Evolutionary conservation across 495 filamentous ascomycete genomes (phyloP).

Genomic region (Penicillium angulare): DNA sequence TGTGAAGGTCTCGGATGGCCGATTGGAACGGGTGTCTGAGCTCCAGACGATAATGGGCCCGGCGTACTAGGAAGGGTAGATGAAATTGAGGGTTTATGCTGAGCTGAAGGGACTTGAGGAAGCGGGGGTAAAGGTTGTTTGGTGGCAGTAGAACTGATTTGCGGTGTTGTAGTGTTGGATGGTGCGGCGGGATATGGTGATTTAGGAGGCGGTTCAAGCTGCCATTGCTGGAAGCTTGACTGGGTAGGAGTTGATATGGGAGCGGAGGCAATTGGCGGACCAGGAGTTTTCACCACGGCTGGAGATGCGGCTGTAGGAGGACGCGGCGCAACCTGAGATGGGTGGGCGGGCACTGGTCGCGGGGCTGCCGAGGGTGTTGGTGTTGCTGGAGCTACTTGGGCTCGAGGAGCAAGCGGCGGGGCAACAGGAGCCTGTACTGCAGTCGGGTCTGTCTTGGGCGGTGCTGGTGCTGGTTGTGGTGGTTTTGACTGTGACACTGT

Average conservation of each 20-base stretch:
- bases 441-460: conserved; percentile 32
- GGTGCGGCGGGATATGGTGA: conserved; percentile 36
- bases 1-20: conserved; percentile 21
- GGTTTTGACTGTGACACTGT: conserved; percentile 12
- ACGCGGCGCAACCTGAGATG: conserved; percentile 27
- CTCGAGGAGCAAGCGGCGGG: conserved; percentile 29
- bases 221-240: conserved; percentile 44
- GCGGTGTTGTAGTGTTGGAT: conserved; percentile 14
- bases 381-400: conserved; percentile 20
- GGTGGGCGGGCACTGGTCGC: conserved; percentile 18
- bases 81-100: conserved; percentile 10
- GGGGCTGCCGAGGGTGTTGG: conserved; percentile 22
- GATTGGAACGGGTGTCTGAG: conserved; percentile 27
- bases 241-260: conserved; percentile 28
- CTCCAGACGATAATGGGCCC: conserved; percentile 14
- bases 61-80: conserved; percentile 33
- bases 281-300: conserved; percentile 16
- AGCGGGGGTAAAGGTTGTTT: conserved; percentile 22
- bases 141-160: conserved; percentile 8
- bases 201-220: conserved; percentile 36
- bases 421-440: conserved; percentile 16
- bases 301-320: conserved; percentile 13
- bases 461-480: conserved; percentile 9
- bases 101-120: conserved; percentile 6
- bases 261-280: conserved; percentile 8